Conservation (phyloP, 768 basidiomycete genomes). For the Collybia sp. region DNA sequence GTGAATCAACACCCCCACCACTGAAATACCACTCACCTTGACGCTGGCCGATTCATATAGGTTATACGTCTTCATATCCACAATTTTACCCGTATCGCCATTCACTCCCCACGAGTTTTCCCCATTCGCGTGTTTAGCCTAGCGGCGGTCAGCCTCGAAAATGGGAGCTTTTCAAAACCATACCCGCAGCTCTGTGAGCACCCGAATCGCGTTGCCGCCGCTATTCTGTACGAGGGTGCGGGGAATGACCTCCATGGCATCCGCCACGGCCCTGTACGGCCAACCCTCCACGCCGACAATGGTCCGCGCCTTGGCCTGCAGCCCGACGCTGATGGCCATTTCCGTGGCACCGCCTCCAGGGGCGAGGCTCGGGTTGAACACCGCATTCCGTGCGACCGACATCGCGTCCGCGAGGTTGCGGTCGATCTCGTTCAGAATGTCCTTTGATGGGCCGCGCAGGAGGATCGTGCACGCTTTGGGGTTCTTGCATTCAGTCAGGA, state of each 20-base stretch:
- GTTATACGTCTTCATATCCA: constrained; percentile 93
- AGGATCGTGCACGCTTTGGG: constrained; percentile 99
- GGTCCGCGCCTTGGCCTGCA: constrained; percentile 74
- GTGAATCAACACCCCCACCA: background rate
- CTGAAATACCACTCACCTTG: constrained; percentile 45
- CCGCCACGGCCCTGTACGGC: constrained; percentile 89
- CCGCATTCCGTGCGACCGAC: constrained; percentile 93
- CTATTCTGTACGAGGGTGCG: constrained; percentile 92
- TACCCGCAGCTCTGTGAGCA: constrained; percentile 89
- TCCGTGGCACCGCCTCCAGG: constrained; percentile 98
- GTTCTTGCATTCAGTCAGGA: constrained; percentile 84
- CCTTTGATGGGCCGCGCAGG: constrained; percentile 95
- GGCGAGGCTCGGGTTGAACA: constrained; percentile 91
- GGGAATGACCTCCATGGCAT: constrained; percentile 97
- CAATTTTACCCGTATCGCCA: constrained; percentile 93
- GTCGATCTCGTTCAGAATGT: constrained; percentile 97
- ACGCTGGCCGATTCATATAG: constrained; percentile 95
- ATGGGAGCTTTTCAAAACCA: constrained; percentile 16
- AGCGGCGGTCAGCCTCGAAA: constrained; percentile 5
- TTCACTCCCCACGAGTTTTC: constrained; percentile 92
- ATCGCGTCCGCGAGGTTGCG: constrained; percentile 97
- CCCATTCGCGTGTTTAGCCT: constrained; percentile 95
- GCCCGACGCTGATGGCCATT: constrained; percentile 91
- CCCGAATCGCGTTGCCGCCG: constrained; percentile 92
- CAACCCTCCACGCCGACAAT: constrained; percentile 88